Percentiles rank a stretch among this genome's conserved stretches.
Conservation (phyloP, 208 protist genomes). For the Naegleria fowleri region DNA sequence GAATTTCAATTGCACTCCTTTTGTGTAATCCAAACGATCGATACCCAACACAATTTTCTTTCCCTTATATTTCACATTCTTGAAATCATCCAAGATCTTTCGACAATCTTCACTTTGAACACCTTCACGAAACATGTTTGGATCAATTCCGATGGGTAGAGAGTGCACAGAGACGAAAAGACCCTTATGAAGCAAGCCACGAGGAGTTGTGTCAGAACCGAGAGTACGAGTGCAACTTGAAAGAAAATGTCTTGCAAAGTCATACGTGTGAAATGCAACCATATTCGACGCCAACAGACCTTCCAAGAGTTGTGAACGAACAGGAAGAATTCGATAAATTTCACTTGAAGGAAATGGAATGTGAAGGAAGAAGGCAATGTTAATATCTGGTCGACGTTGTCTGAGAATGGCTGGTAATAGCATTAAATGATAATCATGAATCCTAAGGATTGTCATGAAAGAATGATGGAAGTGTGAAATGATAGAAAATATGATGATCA, state of each 20-base stretch:
- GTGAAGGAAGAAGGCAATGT: constrained; percentile 69
- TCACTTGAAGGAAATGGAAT: constrained; percentile 62
- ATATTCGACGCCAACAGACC: constrained; percentile 54
- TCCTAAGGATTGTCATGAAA: not conserved
- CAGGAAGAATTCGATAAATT: constrained; percentile 57
- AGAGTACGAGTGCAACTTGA: constrained; percentile 45
- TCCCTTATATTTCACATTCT: constrained; percentile 45
- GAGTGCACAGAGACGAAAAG: constrained; percentile 36
- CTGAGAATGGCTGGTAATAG: constrained; percentile 56
- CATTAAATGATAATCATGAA: constrained; percentile 41
- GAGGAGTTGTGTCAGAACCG: constrained; percentile 46
- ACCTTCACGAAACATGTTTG: constrained; percentile 44
- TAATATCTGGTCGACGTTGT: constrained; percentile 31
- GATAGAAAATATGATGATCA: no score
- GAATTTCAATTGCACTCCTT: constrained; percentile 66
- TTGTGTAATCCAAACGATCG: constrained; percentile 71
- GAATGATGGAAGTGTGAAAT: no score
- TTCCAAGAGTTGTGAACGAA: constrained; percentile 49
- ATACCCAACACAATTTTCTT: constrained; percentile 61
- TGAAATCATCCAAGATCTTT: constrained; percentile 43
- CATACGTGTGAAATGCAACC: constrained; percentile 59
- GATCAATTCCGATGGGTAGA: constrained; percentile 59
- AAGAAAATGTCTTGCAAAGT: constrained; percentile 59
- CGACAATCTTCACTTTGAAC: constrained; percentile 36
- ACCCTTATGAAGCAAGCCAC: constrained; percentile 37